Evolutionary conservation across 1,284 basidiomycete genomes (phyloP), one percentile per base, ranked within the genome.

Genomic region (Boletus holoroseus): DNA sequence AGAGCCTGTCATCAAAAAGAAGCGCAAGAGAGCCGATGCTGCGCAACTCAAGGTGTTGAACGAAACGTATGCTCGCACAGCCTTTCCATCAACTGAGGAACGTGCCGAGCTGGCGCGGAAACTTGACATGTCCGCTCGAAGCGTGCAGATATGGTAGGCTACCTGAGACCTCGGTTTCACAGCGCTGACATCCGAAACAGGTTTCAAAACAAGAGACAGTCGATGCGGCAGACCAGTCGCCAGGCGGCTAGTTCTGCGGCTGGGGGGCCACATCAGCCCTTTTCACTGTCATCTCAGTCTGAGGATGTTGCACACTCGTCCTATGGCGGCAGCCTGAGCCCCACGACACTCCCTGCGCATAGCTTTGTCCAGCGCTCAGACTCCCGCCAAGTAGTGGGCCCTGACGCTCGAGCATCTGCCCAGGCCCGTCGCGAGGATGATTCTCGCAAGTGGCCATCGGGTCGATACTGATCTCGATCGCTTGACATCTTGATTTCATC

Each of bases 191-290:
- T 37, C 39, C 54, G 54, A 55, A 53, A 51, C 57, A 89, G 86
- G 86, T 90, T 90, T 72, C 88, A 90, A 71, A 90, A 90, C 63
- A 88, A 88, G 71, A 75, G 87, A 49, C 88, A 90, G 65, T 80
- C 84, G 15, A 84, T 83, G 81, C 77, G 85, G 49, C 84, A 87
- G 68, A 85, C 82, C 13, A 80, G 79, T 56, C 82, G 85, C 47
- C 81, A 84, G 62, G 72, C 79, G 37, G 74, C 76, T 5, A 72
- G 72, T 51, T 62, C 74, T 41, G 61, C 64, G 26, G 60, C 68
- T 44, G 70, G 75, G 15, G 67, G 69, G 36, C 66, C 76, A 43
- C 77, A 78, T 53, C 80, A 81, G 47, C 68, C 79, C 2, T 83
- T 78, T 62, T 62, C 74, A n/a, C 65, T 75, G 48, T 54, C 73